phyloP scores from a whole-genome alignment of 768 basidiomycete genomes.

The Paxillus ammoniavirescens region DNA sequence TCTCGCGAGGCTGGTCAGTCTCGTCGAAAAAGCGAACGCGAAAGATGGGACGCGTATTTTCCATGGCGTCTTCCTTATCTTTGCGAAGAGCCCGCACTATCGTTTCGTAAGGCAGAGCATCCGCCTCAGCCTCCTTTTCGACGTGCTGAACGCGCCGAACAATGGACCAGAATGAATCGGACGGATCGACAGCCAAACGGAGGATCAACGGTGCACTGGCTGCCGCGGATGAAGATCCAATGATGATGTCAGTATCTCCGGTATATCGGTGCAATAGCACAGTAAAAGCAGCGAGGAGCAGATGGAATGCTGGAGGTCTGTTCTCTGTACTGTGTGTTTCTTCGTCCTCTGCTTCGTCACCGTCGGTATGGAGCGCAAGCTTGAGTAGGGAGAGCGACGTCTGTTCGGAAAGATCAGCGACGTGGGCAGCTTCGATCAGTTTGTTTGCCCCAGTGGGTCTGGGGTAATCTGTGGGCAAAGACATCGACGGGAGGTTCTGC shows the following conservation, averaged over 20 bases:
- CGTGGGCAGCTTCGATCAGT: conserved; percentile 82
- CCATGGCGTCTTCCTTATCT: conserved; percentile 58
- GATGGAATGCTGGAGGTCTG: conserved; percentile 82
- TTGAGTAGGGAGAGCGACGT: conserved; percentile 79
- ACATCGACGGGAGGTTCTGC: conserved; percentile 83
- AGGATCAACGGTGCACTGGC: conserved; percentile 80
- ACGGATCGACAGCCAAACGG: conserved; percentile 77
- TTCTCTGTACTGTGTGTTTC: conserved; percentile 37
- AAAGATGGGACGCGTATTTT: conserved; percentile 64
- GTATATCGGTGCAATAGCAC: conserved; percentile 93
- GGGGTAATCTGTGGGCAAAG: conserved; percentile 95
- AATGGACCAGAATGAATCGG: conserved; percentile 87
- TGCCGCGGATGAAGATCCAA: conserved; percentile 81
- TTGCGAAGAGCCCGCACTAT: conserved; percentile 68
- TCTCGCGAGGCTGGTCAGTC: conserved; percentile 69
- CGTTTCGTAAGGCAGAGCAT: conserved; percentile 78
- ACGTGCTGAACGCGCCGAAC: conserved; percentile 82
- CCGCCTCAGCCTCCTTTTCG: conserved; percentile 78
- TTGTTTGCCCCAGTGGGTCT: conserved; percentile 70
- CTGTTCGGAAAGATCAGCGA: conserved; percentile 67
- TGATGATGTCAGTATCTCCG: conserved; percentile 89
- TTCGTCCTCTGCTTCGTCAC: conserved; percentile 47
- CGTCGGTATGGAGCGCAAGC: conserved; percentile 72
- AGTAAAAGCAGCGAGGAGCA: conserved; percentile 88
- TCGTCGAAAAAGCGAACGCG: conserved; percentile 97